phyloP scores from a whole-genome alignment of 2,329 filamentous ascomycete genomes.

The Dactylellina leptospora region DNA sequence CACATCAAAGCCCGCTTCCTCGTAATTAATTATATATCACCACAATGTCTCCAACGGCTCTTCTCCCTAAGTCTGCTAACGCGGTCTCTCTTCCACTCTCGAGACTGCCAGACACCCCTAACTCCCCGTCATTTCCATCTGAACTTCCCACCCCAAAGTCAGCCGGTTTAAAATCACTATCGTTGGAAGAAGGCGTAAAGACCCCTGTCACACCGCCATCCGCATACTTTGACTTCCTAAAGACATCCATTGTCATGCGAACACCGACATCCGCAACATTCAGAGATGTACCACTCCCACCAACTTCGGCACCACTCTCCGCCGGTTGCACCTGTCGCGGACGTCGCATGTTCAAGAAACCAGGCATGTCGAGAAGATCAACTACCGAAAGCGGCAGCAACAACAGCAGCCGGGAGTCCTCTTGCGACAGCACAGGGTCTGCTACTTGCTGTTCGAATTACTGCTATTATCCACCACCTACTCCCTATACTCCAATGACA shows the following conservation, averaged over 20 bases:
- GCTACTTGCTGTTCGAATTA: constrained; percentile 65
- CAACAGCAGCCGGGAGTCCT: constrained; percentile 61
- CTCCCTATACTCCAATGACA: constrained; percentile 67
- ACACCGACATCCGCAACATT: constrained; percentile 67
- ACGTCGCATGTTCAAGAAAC: constrained; percentile 62
- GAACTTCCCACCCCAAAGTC: constrained; percentile 48
- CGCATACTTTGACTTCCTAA: constrained; percentile 93
- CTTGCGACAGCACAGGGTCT: constrained; percentile 67
- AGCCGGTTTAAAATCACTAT: constrained; percentile 44
- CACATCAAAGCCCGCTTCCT: no score
- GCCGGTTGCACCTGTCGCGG: constrained; percentile 63
- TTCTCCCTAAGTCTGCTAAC: constrained; percentile 44
- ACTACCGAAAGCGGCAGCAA: constrained; percentile 59
- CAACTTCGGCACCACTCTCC: constrained; percentile 61
- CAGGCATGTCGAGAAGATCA: constrained; percentile 51
- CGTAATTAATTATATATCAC: background rate
- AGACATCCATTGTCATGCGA: constrained; percentile 78
- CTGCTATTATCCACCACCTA: constrained; percentile 68
- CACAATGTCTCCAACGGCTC: constrained; percentile 44
- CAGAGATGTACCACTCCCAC: constrained; percentile 63
- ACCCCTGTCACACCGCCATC: constrained; percentile 90
- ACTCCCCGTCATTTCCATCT: constrained; percentile 44
- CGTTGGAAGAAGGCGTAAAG: constrained; percentile 68
- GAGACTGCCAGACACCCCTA: constrained; percentile 38
- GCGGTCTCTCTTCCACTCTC: constrained; percentile 33